Percentiles rank a stretch among this genome's conserved stretches.
Evolutionary conservation across 2,329 filamentous ascomycete genomes (phyloP).

Genomic region (Colletotrichum spaethianum): DNA sequence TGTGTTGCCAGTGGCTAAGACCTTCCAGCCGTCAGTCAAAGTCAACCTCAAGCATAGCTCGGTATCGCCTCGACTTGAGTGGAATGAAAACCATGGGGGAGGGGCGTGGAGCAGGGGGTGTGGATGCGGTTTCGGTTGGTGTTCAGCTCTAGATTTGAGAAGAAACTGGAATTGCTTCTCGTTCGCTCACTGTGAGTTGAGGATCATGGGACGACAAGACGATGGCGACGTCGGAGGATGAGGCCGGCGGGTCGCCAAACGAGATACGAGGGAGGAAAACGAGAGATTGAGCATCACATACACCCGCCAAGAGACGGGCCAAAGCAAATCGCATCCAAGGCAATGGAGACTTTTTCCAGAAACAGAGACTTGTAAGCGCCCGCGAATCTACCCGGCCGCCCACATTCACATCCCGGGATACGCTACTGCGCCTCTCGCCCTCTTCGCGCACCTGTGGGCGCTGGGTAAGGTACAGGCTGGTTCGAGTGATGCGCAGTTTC

Average conservation of each 20-base stretch:
- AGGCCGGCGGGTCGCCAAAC: not conserved
- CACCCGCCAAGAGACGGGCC: conserved; percentile 27
- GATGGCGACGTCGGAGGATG: conserved; percentile 17
- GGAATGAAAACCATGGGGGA: conserved; percentile 18
- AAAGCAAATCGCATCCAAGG: conserved; percentile 36
- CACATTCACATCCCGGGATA: not conserved
- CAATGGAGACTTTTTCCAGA: conserved; percentile 15
- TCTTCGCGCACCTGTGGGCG: not conserved
- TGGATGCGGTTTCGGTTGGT: conserved; percentile 7
- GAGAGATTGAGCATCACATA: conserved; percentile 23
- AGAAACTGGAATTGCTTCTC: not conserved
- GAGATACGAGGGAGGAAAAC: not conserved
- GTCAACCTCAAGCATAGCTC: conserved; percentile 36
- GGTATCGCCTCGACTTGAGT: conserved; percentile 30
- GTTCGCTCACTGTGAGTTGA: not conserved
- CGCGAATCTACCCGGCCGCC: conserved; percentile 15
- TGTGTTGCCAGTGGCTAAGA: conserved; percentile 34
- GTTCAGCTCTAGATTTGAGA: not conserved
- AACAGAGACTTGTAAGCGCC: conserved; percentile 20
- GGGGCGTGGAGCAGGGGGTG: conserved; percentile 2
- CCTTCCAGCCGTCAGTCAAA: conserved; percentile 30
- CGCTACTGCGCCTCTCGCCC: conserved; percentile 22
- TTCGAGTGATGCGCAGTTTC: conserved; percentile 21
- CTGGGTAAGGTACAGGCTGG: conserved; percentile 5
- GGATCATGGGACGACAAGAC: not conserved